Evolutionary conservation across 768 basidiomycete species (phyloP), one percentile per base, ranked within the genome.

Genomic region (Tylopilus vinaceipallidus): DNA sequence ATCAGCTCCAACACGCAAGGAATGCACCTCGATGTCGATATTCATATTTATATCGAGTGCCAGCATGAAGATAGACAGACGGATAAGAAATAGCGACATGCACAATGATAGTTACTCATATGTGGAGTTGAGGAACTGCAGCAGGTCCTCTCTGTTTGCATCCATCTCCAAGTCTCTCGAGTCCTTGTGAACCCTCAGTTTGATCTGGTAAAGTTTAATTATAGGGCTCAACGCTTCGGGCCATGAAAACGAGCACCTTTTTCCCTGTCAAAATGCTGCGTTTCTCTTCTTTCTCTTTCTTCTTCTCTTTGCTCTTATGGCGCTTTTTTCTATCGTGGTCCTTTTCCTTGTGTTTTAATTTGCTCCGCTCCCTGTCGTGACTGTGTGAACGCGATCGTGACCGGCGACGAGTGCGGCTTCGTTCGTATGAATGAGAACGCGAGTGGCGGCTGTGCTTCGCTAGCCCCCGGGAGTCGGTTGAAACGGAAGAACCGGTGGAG

Each of bases 231-330:
- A 16, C 4, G 3, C 2, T 6, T 12, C n/a, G 0, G 12, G 6
- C 14, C 4, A 13, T 2, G 9, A n/a, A 13, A 11, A 27, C 3
- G 16, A 7, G 44, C 22, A 78, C 81, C 78, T 81, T 83, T 59
- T 83, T 83, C 1, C 82, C 82, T 3, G 82, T 84, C 52, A 84
- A 55, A 24, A 81, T 68, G 55, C 82, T 84, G 19, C 81, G 69
- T 38, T 74, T 67, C 49, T 80, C 80, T 14, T 77, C 75, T 50
- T 70, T 69, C 33, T 71, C 71, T 42, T 65, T 73, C 24, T 69
- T 67, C 49, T 52, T 69, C 23, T 64, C 62, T 30, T 64, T 69
- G 7, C 68, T 63, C 44, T 62, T 69, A 55, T 69, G 69, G 16
- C 72, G 71, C 54, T 61, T 73, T 53, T 68, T 74, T 59, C 61